Base-by-base conservation (phyloP, 768 basidiomycete species). In the Macrocybe gigantea region DNA sequence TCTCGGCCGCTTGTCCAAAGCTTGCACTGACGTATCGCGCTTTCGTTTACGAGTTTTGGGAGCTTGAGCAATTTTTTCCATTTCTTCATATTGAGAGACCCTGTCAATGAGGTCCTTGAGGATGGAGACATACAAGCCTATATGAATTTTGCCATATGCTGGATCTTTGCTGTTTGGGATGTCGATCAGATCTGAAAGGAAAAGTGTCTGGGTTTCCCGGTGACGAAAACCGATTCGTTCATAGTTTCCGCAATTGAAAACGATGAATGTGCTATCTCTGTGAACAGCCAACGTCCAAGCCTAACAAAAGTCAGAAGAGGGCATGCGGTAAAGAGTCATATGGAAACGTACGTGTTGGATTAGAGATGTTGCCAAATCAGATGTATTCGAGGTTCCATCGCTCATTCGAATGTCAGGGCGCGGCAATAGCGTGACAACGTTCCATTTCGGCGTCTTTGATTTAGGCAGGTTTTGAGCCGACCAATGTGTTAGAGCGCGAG, bases 181-280 rank as follows among this genome's bases (percentile, higher is more conserved):
- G 37, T 47, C 36, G 10, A 52, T 48, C 11, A 53, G 35, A 11
- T 54, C 49, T 12, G 48, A 56, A 1, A 49, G 38, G n/a, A 48
- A 46, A 11, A 56, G 43, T 13, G 47, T 51, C 31, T 51, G 53
- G 5, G 33, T 14, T 32, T 12, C 33, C 9, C 53, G 36, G 22
- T 52, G 47, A 11, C 50, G 47, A 34, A 54, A 30, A 1, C 50
- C 47, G 14, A 51, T 51, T 7, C 44, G 38, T 13, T 52, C 47
- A 35, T 13, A 39, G 10, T 44, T 41, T 7, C 53, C 50, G 12
- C 29, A 51, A 40, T 49, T 15, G 8, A 54, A 47, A 5, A 52
- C 12, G 11, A 54, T 42, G 38, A 49, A 47, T 14, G 47, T 42
- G 2, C 44, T 32, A 15, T 49, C 49, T 14, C 30, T 9, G 15